These are phyloP conservation scores for Lolium multiflorum DNA, from an alignment of 176 grass and related monocot species.

Conservation along the genomic window DNA sequence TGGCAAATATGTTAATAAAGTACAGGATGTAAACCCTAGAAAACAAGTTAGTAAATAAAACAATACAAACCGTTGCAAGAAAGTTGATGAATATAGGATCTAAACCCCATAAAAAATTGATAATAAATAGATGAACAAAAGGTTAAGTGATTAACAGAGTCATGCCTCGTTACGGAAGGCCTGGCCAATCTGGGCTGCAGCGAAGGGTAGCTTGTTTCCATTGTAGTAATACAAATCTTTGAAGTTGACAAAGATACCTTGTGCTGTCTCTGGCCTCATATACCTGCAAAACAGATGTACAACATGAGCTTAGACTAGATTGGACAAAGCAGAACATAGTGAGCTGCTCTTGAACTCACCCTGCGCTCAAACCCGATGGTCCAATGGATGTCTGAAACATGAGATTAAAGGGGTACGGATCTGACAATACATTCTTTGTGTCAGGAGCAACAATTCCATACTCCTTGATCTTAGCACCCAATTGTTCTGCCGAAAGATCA, in stretches of 20 bases:
- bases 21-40: not conserved
- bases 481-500: slow-evolving; percentile 80
- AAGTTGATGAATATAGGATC: slow-evolving; percentile 9
- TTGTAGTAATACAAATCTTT: slow-evolving; percentile 91
- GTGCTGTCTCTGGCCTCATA: slow-evolving; percentile 98
- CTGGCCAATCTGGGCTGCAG: slow-evolving; percentile 89
- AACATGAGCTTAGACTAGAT: slow-evolving; percentile 36
- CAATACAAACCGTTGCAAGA: not conserved
- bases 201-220: slow-evolving; percentile 87
- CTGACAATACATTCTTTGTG: slow-evolving; percentile 81
- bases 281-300: slow-evolving; percentile 59
- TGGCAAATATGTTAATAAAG: slow-evolving; percentile 14
- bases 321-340: slow-evolving; percentile 19
- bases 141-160: slow-evolving; percentile 12
- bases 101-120: not conserved
- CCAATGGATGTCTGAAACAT: slow-evolving; percentile 99
- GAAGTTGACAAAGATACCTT: slow-evolving; percentile 98
- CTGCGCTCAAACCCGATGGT: slow-evolving; percentile 75
- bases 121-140: slow-evolving; percentile 24
- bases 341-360: slow-evolving; percentile 58
- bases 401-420: slow-evolving; percentile 94
- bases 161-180: slow-evolving; percentile 93
- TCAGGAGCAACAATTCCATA: slow-evolving; percentile 90
- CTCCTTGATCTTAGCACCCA: slow-evolving; percentile 88
- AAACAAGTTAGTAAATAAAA: slow-evolving; percentile 31